Percentiles rank a stretch among this genome's conserved stretches.
phyloP scores from a whole-genome alignment of 1,284 basidiomycete genomes.

The Rugosomyces carneus region DNA sequence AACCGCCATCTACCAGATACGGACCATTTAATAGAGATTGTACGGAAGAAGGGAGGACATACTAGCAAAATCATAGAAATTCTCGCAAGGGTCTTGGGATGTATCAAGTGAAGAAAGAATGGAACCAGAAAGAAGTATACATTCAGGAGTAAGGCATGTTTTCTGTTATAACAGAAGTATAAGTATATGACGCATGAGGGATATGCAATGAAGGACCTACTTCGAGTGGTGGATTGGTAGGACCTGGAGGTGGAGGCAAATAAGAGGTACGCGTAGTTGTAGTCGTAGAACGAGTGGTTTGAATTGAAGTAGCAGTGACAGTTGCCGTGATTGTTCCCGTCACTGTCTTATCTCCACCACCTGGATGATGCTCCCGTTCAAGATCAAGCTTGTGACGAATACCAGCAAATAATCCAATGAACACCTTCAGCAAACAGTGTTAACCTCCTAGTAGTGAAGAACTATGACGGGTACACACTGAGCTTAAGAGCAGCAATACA shows the following conservation, averaged over 20 bases:
- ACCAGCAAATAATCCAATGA: constrained; percentile 90
- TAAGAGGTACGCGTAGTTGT: constrained; percentile 27
- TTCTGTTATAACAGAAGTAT: constrained; percentile 33
- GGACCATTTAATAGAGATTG: neutral
- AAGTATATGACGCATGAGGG: neutral
- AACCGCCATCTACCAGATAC: constrained; percentile 63
- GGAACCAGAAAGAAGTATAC: constrained; percentile 78
- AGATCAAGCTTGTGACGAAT: constrained; percentile 70
- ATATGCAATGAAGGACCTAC: constrained; percentile 24
- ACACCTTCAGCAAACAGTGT: constrained; percentile 37
- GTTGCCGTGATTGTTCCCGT: constrained; percentile 29
- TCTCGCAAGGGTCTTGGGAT: constrained; percentile 87
- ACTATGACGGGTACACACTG: constrained; percentile 32
- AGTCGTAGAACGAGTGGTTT: constrained; percentile 32
- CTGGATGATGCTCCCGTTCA: constrained; percentile 32
- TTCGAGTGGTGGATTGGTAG: constrained; percentile 44
- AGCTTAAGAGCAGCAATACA: constrained; percentile 74
- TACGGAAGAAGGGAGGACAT: constrained; percentile 13
- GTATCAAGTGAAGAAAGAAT: constrained; percentile 81
- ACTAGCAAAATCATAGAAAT: constrained; percentile 93
- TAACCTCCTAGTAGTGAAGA: neutral
- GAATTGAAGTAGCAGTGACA: constrained; percentile 22
- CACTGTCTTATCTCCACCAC: constrained; percentile 24
- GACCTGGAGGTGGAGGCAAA: constrained; percentile 30
- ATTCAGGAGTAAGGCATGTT: constrained; percentile 74